Base-by-base conservation (phyloP, 176 grass and related monocot genomes). In the Luzula sylvatica region DNA sequence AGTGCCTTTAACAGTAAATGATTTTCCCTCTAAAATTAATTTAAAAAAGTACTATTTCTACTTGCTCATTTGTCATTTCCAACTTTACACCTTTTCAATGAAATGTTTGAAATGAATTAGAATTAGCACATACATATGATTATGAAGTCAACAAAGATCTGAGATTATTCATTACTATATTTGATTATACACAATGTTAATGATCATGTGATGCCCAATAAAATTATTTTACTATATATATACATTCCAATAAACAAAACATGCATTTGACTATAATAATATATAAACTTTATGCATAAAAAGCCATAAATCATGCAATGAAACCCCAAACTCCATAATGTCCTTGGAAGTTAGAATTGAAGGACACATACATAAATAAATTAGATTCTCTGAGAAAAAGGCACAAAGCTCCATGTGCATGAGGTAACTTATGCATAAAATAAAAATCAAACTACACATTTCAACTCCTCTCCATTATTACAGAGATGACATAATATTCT, bases 361-460 rank as follows among this genome's bases (percentile, higher is more conserved):
- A 57, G 21, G 42, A 2, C 41, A 52, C 29, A 9, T 17, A 68
- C 9, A 56, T 50, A 67, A 42, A 27, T 15, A 15, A 39, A 13
- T 38, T 73, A 74, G 66, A 65, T 83, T 50, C 64, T 59, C 70
- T 70, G 58, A 42, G 9, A 29, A 39, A 58, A 83, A 83, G 72
- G 42, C 41, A 72, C 24, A 61, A 69, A 75, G 35, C 44, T 67
- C 42, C 86, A 81, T 80, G 80, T 84, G 72, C 69, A 26, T 70
- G 57, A 69, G 72, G 62, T 73, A 52, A 72, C 80, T 84, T 84
- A 66, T 15, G 68, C 32, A 40, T 54, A 74, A 90, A 90, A 40
- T 54, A 74, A 90, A 90, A 80, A 38, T 38, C 58, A 41, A 23
- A 58, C 44, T 22, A 35, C 2, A 48, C 7, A 46, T 30, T 14